Evolutionary conservation across 805 yeast species (phyloP), one percentile per base, ranked within the genome.

Genomic region (Kuraishia hungarica): DNA sequence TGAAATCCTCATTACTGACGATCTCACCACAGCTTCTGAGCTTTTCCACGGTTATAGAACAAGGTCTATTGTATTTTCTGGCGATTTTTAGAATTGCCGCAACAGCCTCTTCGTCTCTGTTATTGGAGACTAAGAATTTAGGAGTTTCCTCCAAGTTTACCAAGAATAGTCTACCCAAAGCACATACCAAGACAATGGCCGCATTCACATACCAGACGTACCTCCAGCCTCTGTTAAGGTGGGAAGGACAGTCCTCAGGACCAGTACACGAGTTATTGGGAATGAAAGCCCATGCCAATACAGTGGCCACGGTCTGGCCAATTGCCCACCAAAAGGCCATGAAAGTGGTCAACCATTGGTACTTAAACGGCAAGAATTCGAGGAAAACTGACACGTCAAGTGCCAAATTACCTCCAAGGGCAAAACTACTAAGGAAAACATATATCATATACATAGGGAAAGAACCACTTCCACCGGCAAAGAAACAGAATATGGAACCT

Each of bases 291-390:
- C 84, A 82, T 3, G 83, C 77, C 48, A 81, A 61, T 20, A 81
- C 66, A 35, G 72, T 72, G 13, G 83, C 76, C 49, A 82, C 69
- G 1, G 83, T 74, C 63, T 82, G 86, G 28, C 86, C 87, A 39
- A 82, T 70, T 50, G 85, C 83, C 87, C 87, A 82, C 80, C 77
- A 83, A 50, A 74, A 69, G 21, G 84, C 81, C 67, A 82, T 73
- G 47, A 78, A 70, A 1, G 85, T 80, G 52, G 77, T 70, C 58
- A 80, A 64, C 74, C 76, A 81, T 59, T 80, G 82, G 60, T 75
- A 67, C 52, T 73, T 74, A 49, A 72, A 67, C 2, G 86, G 86
- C 55, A 81, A 67, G 56, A 75, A 79, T 61, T 81, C 84, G 43
- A 81, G 63, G 59, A 79, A 79, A 6, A 79, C 77, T 46, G 82